Conservation (phyloP, 2,329 filamentous ascomycete genomes). For the Phoma herbarum region DNA sequence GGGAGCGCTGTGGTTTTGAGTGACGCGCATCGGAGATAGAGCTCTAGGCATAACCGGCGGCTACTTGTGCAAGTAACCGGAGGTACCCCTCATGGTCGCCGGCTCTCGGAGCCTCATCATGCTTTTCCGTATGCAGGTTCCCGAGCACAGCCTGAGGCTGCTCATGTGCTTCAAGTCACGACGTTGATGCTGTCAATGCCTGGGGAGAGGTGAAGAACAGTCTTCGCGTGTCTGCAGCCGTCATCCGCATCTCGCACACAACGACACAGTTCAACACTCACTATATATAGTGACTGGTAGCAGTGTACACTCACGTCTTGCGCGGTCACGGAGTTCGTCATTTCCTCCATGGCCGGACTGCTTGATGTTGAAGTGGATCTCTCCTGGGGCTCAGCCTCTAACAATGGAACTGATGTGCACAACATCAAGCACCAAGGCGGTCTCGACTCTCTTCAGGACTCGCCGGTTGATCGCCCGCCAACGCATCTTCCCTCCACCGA, state of each 20-base stretch:
- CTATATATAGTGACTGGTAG: background rate
- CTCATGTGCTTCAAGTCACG: constrained; percentile 3
- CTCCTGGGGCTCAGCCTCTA: constrained; percentile 11
- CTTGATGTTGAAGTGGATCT: constrained; percentile 2
- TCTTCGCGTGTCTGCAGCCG: background rate
- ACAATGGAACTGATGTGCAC: constrained; percentile 9
- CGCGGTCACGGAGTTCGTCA: background rate
- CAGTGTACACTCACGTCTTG: background rate
- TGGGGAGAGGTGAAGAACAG: background rate
- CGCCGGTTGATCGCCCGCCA: constrained; percentile 14
- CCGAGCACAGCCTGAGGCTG: constrained; percentile 11
- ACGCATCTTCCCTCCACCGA: constrained; percentile 9
- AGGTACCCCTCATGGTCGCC: constrained; percentile 12
- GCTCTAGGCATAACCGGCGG: constrained; percentile 22
- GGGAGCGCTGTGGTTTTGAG: constrained; percentile 17
- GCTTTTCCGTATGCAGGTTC: constrained; percentile 10
- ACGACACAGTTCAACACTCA: background rate
- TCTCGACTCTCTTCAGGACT: constrained; percentile 11
- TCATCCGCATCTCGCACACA: background rate
- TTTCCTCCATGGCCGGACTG: background rate
- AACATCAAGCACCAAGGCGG: background rate
- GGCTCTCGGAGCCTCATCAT: constrained; percentile 11
- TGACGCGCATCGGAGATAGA: constrained; percentile 4
- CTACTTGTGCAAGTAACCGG: constrained; percentile 20
- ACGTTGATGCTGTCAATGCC: background rate